Percentiles rank a stretch among this genome's conserved stretches.
Conservation (phyloP, 2,329 filamentous ascomycete species). For the Neofusicoccum laricinum region DNA sequence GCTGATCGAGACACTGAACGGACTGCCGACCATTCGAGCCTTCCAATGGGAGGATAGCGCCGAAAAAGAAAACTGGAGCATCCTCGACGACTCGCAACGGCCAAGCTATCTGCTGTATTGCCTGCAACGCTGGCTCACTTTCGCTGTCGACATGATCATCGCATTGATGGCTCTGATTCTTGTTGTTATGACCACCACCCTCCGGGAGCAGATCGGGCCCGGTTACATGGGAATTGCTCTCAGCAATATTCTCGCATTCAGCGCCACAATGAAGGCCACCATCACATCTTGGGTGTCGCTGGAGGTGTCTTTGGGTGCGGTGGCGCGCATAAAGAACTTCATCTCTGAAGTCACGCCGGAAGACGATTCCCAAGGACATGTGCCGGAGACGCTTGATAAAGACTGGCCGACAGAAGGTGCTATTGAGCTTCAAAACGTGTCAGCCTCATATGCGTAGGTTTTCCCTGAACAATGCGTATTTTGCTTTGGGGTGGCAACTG, state of each 20-base stretch:
- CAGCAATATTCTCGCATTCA: constrained; percentile 54
- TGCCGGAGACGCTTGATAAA: constrained; percentile 47
- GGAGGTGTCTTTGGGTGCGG: constrained; percentile 57
- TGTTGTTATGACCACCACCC: constrained; percentile 30
- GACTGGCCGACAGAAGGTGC: constrained; percentile 45
- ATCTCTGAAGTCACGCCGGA: constrained; percentile 27
- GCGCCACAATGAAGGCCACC: constrained; percentile 49
- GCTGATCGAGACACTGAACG: constrained; percentile 50
- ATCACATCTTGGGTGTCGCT: constrained; percentile 55
- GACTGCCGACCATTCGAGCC: constrained; percentile 50
- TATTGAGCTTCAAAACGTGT: constrained; percentile 43
- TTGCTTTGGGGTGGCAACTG: background rate
- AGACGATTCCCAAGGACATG: constrained; percentile 46
- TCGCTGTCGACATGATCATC: constrained; percentile 41
- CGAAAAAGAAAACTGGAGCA: constrained; percentile 34
- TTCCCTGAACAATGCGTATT: background rate
- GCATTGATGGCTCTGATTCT: constrained; percentile 39
- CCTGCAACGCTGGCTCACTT: constrained; percentile 44
- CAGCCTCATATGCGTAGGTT: constrained; percentile 42
- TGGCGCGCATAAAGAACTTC: constrained; percentile 55
- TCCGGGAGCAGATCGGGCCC: constrained; percentile 41
- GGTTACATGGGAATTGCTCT: constrained; percentile 54
- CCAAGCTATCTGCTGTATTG: constrained; percentile 46
- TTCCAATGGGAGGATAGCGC: constrained; percentile 47
- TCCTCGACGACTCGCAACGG: constrained; percentile 42